phyloP scores from a whole-genome alignment of 306 rosid species.

The Comarum palustre region DNA sequence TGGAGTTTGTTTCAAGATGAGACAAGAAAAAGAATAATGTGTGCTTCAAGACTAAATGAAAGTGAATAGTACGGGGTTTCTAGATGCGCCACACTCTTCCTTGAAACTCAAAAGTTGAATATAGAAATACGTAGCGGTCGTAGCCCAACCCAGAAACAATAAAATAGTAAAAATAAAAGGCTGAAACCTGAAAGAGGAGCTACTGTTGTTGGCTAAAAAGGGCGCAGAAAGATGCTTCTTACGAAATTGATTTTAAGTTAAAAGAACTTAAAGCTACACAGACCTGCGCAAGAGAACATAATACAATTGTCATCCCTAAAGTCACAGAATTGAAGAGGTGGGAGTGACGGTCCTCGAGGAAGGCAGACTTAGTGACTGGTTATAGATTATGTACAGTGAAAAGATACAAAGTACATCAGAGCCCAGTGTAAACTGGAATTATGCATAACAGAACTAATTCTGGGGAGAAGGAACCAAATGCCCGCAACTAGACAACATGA shows the following conservation, averaged over 20 bases:
- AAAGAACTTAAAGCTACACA: too few species aligned
- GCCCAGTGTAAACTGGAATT: background rate
- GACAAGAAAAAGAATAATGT: background rate
- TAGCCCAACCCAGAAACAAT: too few species aligned
- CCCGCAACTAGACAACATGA: background rate
- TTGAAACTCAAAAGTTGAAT: background rate
- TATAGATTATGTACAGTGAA: background rate
- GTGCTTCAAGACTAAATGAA: background rate
- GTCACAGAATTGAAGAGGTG: background rate
- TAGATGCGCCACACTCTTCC: slow-evolving; percentile 7
- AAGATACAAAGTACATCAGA: background rate
- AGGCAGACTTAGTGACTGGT: background rate
- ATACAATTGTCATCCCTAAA: background rate
- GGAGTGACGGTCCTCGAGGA: background rate
- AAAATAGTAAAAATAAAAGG: background rate
- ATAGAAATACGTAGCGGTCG: too few species aligned
- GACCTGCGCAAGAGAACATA: background rate
- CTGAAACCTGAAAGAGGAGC: background rate
- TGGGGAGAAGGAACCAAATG: background rate
- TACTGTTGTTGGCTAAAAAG: background rate
- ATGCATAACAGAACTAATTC: background rate
- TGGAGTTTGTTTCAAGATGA: background rate
- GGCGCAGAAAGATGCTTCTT: background rate
- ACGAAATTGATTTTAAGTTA: background rate
- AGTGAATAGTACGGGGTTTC: slow-evolving; percentile 6